Evolutionary conservation across 179 eudicot species (phyloP), one percentile per base, ranked within the genome.

Genomic region (Nepenthes alata): DNA sequence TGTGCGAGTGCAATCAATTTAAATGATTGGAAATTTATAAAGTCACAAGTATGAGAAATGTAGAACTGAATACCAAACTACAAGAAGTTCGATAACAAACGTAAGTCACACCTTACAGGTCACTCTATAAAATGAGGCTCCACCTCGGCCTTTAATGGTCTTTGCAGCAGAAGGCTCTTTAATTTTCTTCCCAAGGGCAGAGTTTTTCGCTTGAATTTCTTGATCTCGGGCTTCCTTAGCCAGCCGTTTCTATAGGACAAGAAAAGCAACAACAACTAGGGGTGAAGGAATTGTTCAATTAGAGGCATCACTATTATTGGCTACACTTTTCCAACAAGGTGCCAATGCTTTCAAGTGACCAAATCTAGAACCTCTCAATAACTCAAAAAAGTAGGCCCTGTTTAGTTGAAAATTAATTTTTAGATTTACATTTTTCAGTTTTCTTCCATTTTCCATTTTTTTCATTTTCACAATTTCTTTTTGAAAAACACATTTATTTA

Each of bases 61-160:
- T 2, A 50, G 53, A 50, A 50, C 15, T 1, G 45, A 7, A 41
- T 41, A 41, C 45, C 5, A 41, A 41, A 41, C 11, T 12, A 50
- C 15, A 39, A 25, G 36, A 59, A 1, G 59, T 25, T 15, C 37
- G 10, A 48, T 45, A 12, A 39, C 37, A 47, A 35, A 55, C 25
- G 55, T 45, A 69, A 38, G 59, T 53, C 75, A 60, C 72, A 94
- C 99, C 97, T 90, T 93, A 81, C 99, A 94, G 52, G 76, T 83
- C 78, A 94, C 99, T 81, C 95, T 73, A 74, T 77, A 94, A 78
- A 85, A 94, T 39, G 94, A 85, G 69, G 97, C 96, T 82, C 90
- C 97, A 64, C 91, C 86, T 11, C 99, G 94, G 63, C 91, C 91
- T 84, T 74, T 90, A 61, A 65, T 65, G 55, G 74, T 74, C 80